These are phyloP conservation scores for Suillus subalutaceus DNA, from an alignment of 768 basidiomycete species.

Conservation along the genomic window DNA sequence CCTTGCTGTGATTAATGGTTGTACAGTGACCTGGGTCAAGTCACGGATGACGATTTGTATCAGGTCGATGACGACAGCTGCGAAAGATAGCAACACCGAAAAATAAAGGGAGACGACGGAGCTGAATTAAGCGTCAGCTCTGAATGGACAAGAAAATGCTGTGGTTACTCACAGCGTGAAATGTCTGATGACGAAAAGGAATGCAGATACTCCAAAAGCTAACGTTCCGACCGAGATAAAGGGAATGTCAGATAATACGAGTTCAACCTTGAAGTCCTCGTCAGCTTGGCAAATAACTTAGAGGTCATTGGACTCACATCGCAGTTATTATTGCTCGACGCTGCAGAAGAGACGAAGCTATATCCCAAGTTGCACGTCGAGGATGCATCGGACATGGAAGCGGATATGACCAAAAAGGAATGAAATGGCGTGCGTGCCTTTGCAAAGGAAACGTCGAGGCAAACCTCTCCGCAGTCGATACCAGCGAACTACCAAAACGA, in stretches of 20 bases:
- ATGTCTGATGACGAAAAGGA: conserved; percentile 56
- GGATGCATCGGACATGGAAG: conserved; percentile 21
- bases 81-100: conserved; percentile 62
- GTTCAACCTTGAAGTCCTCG: conserved; percentile 46
- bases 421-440: conserved; percentile 18
- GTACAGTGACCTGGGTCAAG: conserved; percentile 23
- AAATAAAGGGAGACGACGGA: conserved; percentile 54
- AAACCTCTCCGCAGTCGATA: conserved; percentile 12
- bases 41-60: conserved; percentile 51
- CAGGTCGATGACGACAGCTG: conserved; percentile 65
- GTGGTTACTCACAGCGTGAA: conserved; percentile 48
- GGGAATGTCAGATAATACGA: conserved; percentile 65
- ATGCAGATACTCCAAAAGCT: conserved; percentile 59
- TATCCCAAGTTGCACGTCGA: conserved; percentile 25
- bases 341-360: conserved; percentile 32
- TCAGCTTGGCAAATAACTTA: neutral
- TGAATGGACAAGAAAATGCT: neutral
- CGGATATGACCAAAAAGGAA: conserved; percentile 18
- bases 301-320: conserved; percentile 40
- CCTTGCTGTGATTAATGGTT: conserved; percentile 50
- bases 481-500: conserved; percentile 3
- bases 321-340: conserved; percentile 42
- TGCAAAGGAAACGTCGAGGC: conserved; percentile 6
- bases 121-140: conserved; percentile 30
- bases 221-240: conserved; percentile 68